Conservation (phyloP, 2,329 filamentous ascomycete genomes). For the Xylaria sp. region DNA sequence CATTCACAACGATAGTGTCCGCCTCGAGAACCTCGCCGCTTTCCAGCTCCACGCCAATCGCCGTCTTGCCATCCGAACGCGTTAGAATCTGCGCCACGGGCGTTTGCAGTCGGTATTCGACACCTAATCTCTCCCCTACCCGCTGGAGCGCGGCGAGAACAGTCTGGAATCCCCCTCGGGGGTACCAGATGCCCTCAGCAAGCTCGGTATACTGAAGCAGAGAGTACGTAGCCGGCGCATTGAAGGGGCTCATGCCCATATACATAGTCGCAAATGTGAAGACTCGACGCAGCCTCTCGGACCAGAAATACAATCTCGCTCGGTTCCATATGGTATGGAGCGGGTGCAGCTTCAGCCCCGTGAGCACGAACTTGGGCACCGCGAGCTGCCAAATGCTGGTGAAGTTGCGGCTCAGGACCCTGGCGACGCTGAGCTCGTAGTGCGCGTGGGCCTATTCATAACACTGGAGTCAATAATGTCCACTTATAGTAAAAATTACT, state of each 20-base stretch:
- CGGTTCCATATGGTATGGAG: constrained; percentile 77
- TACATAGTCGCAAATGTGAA: constrained; percentile 87
- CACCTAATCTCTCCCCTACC: constrained; percentile 71
- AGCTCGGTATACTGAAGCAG: constrained; percentile 80
- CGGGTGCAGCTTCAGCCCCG: constrained; percentile 72
- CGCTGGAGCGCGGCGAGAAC: constrained; percentile 71
- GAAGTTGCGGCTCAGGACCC: constrained; percentile 77
- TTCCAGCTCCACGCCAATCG: constrained; percentile 68
- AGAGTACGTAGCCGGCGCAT: constrained; percentile 79
- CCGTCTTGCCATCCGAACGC: constrained; percentile 61
- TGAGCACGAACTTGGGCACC: constrained; percentile 66
- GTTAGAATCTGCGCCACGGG: constrained; percentile 67
- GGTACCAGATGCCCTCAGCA: constrained; percentile 81
- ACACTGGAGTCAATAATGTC: no score
- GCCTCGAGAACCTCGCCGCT: constrained; percentile 69
- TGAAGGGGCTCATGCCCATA: constrained; percentile 83
- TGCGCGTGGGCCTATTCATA: constrained; percentile 65
- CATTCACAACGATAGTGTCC: constrained; percentile 76
- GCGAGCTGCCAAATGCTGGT: constrained; percentile 67
- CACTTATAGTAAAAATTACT: no score
- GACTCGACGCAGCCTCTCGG: constrained; percentile 73
- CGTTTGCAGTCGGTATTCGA: constrained; percentile 69
- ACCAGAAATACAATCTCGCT: constrained; percentile 74
- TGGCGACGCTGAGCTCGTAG: constrained; percentile 73
- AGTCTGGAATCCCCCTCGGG: constrained; percentile 75